Percentiles rank a stretch among this genome's conserved stretches.
phyloP scores from a whole-genome alignment of 202 grass and related monocot genomes.

The Musa balbisiana region DNA sequence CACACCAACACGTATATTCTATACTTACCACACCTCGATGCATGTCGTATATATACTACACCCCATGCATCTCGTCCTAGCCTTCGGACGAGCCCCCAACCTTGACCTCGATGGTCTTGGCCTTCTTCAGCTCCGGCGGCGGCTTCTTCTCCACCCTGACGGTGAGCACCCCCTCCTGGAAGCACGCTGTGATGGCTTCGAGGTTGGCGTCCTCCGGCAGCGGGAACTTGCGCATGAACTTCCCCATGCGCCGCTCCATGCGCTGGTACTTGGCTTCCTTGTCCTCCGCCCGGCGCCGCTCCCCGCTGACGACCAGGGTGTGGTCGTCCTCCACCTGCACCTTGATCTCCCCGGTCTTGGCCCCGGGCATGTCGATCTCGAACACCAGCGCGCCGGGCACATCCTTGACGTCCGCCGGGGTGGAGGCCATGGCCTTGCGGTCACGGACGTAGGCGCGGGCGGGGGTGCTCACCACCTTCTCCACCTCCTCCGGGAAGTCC shows the following conservation, averaged over 20 bases:
- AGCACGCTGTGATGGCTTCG: not conserved
- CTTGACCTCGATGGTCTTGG: too few species aligned
- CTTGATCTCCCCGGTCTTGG: slow-evolving; percentile 33
- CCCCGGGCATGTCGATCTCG: slow-evolving; percentile 46
- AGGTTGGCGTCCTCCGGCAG: not conserved
- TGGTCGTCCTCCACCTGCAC: slow-evolving; percentile 58
- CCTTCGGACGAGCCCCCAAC: too few species aligned
- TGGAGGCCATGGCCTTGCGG: slow-evolving; percentile 51
- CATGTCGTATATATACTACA: too few species aligned
- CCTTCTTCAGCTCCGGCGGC: too few species aligned
- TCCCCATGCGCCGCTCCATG: too few species aligned
- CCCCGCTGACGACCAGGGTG: slow-evolving; percentile 45
- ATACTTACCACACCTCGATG: too few species aligned
- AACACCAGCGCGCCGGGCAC: slow-evolving; percentile 35
- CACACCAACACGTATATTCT: too few species aligned
- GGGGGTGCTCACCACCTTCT: slow-evolving; percentile 34
- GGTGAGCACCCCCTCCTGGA: not conserved
- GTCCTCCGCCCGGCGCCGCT: slow-evolving; percentile 33
- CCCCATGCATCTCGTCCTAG: too few species aligned
- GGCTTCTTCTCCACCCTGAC: not conserved
- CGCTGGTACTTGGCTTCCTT: not conserved
- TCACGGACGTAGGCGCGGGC: slow-evolving; percentile 42
- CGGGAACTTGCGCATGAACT: not conserved
- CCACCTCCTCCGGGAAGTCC: slow-evolving; percentile 45
- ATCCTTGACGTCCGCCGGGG: slow-evolving; percentile 60